These are phyloP conservation scores for Rhodamnia argentea DNA, from an alignment of 345 rosid species.

Conservation along the genomic window DNA sequence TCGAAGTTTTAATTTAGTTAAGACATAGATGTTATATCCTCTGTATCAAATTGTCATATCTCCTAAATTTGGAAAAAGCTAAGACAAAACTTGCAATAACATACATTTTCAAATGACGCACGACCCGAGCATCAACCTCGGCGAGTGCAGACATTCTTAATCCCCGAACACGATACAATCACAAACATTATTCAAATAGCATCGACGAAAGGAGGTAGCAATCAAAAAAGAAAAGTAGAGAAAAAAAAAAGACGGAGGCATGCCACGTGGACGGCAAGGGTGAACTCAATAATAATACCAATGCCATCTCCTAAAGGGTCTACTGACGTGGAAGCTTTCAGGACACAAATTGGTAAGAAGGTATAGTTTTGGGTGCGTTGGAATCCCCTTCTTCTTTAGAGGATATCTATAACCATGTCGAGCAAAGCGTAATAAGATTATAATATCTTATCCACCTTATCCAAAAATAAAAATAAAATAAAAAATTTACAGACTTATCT, in stretches of 20 bases:
- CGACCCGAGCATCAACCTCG: too few relatives aligned
- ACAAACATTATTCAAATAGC: not conserved
- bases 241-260: not conserved
- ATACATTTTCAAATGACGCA: too few relatives aligned
- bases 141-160: not conserved
- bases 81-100: too few relatives aligned
- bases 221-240: too few relatives aligned
- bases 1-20: too few relatives aligned
- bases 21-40: too few relatives aligned
- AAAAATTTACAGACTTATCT: too few relatives aligned
- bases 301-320: not conserved
- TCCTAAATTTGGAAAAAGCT: too few relatives aligned
- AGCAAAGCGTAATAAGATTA: not conserved
- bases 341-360: not conserved
- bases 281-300: not conserved
- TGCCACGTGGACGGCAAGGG: not conserved
- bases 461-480: not conserved
- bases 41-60: too few relatives aligned
- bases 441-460: not conserved
- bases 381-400: not conserved
- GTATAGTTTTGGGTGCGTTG: not conserved
- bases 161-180: not conserved
- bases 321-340: not conserved
- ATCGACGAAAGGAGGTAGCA: too few relatives aligned
- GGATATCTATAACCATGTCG: not conserved